Conservation (phyloP, 805 yeast genomes). For the Starmerella vaccinii region DNA sequence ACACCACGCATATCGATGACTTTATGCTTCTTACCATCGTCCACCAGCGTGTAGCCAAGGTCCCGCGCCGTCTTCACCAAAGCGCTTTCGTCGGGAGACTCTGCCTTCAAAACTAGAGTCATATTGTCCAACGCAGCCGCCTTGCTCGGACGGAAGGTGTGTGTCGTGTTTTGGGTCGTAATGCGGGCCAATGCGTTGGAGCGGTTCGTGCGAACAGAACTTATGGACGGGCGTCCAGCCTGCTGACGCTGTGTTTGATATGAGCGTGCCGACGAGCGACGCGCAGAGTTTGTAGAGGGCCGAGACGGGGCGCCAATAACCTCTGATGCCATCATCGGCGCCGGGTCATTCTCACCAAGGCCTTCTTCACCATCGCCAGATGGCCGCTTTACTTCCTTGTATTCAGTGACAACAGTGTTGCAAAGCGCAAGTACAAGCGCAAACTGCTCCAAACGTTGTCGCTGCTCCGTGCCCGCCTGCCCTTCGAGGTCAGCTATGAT, state of each 20-base stretch:
- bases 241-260: neutral
- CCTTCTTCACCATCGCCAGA: neutral
- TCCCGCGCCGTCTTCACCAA: conserved; percentile 68
- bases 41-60: conserved; percentile 54
- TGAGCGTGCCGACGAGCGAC: neutral
- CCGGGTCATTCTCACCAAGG: conserved; percentile 5
- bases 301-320: conserved; percentile 6
- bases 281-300: neutral
- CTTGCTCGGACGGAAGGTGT: conserved; percentile 2
- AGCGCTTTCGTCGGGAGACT: conserved; percentile 77
- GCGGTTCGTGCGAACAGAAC: conserved; percentile 3
- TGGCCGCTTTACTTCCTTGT: neutral
- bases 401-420: conserved; percentile 62
- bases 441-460: conserved; percentile 44
- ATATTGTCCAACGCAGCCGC: conserved; percentile 25
- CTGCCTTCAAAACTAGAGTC: conserved; percentile 53
- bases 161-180: neutral
- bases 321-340: conserved; percentile 6
- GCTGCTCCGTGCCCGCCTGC: conserved; percentile 35
- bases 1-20: conserved; percentile 39
- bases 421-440: conserved; percentile 61
- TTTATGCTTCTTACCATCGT: conserved; percentile 42
- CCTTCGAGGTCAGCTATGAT: conserved; percentile 46
- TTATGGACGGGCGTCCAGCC: conserved; percentile 10
- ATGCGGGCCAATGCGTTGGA: neutral